Base-by-base conservation (phyloP, 805 yeast genomes). In the Brettanomyces sp. region DNA sequence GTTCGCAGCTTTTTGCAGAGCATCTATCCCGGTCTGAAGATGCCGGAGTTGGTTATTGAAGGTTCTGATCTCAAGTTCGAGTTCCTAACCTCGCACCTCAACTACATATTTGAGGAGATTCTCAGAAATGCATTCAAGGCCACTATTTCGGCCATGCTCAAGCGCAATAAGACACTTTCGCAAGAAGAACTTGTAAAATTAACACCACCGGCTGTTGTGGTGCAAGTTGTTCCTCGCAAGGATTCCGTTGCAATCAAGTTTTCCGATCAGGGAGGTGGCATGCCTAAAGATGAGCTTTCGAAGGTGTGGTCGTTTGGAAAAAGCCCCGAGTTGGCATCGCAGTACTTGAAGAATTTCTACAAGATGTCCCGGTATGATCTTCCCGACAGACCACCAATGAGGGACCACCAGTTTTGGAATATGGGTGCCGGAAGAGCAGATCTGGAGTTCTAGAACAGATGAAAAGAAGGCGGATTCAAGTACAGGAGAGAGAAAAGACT, bases 181-280 rank as follows among this genome's bases (percentile, higher is more conserved):
- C 38, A 33, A 11, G 52, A 48, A 7, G 47, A 55, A 24, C 42
- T 62, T 2, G 23, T 37, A 3, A 22, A 45, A 4, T 12, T 57
- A 14, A 38, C 69, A 43, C 80, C 88, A 2, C 82, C 84, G 1
- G 87, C 95, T 0, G 79, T 91, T n/a, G 68, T 66, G n/a, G 84
- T 91, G 13, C 79, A 88, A 7, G 76, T 91, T 8, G 72, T 85
- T 2, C 75, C 82, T 50, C 77, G 85, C 18, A 70, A 76, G 11
- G 82, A 79, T 36, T 77, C 80, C 41, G 80, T 87, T 25, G 69
- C 81, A 3, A 83, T 91, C 60, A 73, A 95, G 44, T 78, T 91
- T 43, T 80, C 91, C 4, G 99, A 91, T 63, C 81, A 76, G 53
- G 97, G 96, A 3, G 97, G 97, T 28, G 99, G 98, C 1, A 68